Evolutionary conservation across 2,329 filamentous ascomycete genomes (phyloP).

Genomic region (Gnomoniopsis smithogilvyi): DNA sequence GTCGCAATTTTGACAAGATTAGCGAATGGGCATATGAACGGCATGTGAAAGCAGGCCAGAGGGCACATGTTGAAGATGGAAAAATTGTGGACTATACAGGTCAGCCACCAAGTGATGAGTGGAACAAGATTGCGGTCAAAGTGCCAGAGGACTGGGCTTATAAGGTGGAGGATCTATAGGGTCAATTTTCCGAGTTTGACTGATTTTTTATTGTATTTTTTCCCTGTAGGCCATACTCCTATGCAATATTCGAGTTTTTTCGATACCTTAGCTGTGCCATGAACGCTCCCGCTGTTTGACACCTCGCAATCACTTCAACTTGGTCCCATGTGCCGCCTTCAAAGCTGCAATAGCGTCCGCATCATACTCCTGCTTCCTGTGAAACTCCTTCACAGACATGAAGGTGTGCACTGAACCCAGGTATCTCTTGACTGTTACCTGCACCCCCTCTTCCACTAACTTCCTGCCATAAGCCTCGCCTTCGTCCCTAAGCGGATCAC

Average conservation of each 20-base stretch:
- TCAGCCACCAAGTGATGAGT: slow-evolving; percentile 1
- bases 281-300: too few species aligned
- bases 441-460: slow-evolving; percentile 32
- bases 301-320: neutral
- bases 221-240: neutral
- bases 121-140: slow-evolving; percentile 4
- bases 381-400: slow-evolving; percentile 26
- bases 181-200: neutral
- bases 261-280: too few species aligned
- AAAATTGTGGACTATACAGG: slow-evolving; percentile 8
- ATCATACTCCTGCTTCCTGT: slow-evolving; percentile 31
- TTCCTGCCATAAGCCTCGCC: slow-evolving; percentile 37
- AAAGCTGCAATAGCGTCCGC: slow-evolving; percentile 29
- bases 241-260: neutral
- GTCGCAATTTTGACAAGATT: slow-evolving; percentile 7
- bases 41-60: neutral
- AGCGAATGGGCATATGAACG: slow-evolving; percentile 9
- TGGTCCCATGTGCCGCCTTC: slow-evolving; percentile 27
- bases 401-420: slow-evolving; percentile 36
- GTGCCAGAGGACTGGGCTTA: slow-evolving; percentile 5
- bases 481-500: slow-evolving; percentile 37
- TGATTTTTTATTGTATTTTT: neutral
- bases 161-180: slow-evolving; percentile 1
- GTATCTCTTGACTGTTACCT: slow-evolving; percentile 35
- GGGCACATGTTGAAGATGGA: slow-evolving; percentile 7